Conservation (phyloP, 1,139 yeast genomes). For the Ogataea hybrid region DNA sequence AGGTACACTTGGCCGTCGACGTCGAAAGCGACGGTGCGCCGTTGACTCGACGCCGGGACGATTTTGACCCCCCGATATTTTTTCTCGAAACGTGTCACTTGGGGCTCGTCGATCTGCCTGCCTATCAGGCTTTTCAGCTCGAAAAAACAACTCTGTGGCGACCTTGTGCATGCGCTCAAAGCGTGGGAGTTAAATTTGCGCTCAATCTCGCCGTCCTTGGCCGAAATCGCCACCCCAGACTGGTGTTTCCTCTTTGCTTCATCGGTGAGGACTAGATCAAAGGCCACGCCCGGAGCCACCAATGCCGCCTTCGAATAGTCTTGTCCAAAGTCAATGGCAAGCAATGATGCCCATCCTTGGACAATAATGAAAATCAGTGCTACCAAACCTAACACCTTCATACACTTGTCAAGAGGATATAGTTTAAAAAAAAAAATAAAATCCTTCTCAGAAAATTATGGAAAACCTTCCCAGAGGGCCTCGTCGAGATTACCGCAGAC, state of each 20-base stretch:
- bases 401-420: slow-evolving; percentile 2
- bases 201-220: slow-evolving; percentile 48
- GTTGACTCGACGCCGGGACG: slow-evolving; percentile 41
- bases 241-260: slow-evolving; percentile 91
- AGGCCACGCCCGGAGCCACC: slow-evolving; percentile 87
- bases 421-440: neutral
- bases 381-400: slow-evolving; percentile 4
- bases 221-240: slow-evolving; percentile 70
- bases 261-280: slow-evolving; percentile 83
- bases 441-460: neutral
- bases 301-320: slow-evolving; percentile 85
- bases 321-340: slow-evolving; percentile 90
- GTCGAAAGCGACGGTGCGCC: slow-evolving; percentile 57
- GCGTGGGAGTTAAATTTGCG: slow-evolving; percentile 81
- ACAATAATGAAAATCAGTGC: slow-evolving; percentile 2
- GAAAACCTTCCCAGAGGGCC: slow-evolving; percentile 13
- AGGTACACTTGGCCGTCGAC: slow-evolving; percentile 40
- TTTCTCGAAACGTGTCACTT: slow-evolving; percentile 42
- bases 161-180: slow-evolving; percentile 64
- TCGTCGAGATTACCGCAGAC: slow-evolving; percentile 10
- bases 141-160: slow-evolving; percentile 68
- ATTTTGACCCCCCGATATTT: slow-evolving; percentile 64
- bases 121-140: slow-evolving; percentile 76
- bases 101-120: slow-evolving; percentile 46
- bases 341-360: slow-evolving; percentile 48